phyloP scores from a whole-genome alignment of 73 alveolate species.

The Stentor coeruleus region DNA sequence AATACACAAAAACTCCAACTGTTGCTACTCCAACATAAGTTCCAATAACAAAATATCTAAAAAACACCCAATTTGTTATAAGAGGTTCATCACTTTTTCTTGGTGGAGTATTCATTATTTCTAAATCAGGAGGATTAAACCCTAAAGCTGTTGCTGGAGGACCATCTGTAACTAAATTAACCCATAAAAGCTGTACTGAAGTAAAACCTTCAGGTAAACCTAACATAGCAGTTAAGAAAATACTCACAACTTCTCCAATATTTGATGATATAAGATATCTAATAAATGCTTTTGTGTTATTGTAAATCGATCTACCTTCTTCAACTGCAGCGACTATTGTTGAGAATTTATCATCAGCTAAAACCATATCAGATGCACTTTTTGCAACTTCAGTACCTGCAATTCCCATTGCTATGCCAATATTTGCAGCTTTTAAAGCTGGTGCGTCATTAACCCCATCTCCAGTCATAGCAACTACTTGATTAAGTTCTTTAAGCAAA shows the following conservation, averaged over 20 bases:
- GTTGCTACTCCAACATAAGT: slow-evolving; percentile 91
- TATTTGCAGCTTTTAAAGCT: slow-evolving; percentile 97
- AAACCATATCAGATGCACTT: slow-evolving; percentile 98
- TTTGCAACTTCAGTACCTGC: slow-evolving; percentile 99
- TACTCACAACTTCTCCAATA: slow-evolving; percentile 97
- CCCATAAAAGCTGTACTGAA: slow-evolving; percentile 99
- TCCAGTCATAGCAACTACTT: slow-evolving; percentile 98
- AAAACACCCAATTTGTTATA: slow-evolving; percentile 55
- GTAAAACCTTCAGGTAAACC: slow-evolving; percentile 98
- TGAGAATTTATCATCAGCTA: slow-evolving; percentile 98
- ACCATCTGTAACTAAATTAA: slow-evolving; percentile 98
- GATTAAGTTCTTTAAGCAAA: slow-evolving; percentile 6
- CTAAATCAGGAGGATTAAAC: slow-evolving; percentile 99
- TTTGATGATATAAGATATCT: slow-evolving; percentile 97
- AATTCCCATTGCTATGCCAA: slow-evolving; percentile 99
- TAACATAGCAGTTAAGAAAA: slow-evolving; percentile 96
- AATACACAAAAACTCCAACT: slow-evolving; percentile 67
- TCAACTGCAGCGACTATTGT: slow-evolving; percentile 98
- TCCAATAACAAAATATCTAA: slow-evolving; percentile 75
- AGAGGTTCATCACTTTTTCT: slow-evolving; percentile 77
- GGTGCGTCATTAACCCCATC: slow-evolving; percentile 99
- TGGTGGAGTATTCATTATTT: slow-evolving; percentile 89
- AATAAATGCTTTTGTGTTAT: slow-evolving; percentile 97
- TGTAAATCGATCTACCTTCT: slow-evolving; percentile 98
- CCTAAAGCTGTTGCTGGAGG: slow-evolving; percentile 98